phyloP scores from a whole-genome alignment of 2,329 filamentous ascomycete species.

The Neopestalotiopsis sp. region DNA sequence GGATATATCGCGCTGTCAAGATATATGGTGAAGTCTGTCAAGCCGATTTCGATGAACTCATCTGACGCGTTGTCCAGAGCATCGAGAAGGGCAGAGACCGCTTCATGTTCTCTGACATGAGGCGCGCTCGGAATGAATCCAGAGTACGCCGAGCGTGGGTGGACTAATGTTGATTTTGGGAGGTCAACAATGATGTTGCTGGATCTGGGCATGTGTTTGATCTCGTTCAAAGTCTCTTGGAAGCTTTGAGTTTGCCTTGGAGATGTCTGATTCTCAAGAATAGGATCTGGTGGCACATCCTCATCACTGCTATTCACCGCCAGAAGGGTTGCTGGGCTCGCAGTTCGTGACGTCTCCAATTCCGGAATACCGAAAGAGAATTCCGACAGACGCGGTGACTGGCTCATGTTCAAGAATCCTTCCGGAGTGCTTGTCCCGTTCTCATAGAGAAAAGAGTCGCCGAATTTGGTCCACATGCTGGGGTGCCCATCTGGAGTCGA shows the following conservation, averaged over 20 bases:
- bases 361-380: not conserved
- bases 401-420: not conserved
- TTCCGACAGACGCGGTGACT: not conserved
- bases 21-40: conserved; percentile 66
- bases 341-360: not conserved
- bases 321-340: not conserved
- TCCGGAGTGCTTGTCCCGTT: not conserved
- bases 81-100: conserved; percentile 36
- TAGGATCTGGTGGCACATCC: not conserved
- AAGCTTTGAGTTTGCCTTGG: not conserved
- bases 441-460: not conserved
- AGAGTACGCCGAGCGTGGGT: conserved; percentile 31
- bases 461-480: not conserved
- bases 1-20: conserved; percentile 40
- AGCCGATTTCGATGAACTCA: conserved; percentile 51
- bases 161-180: conserved; percentile 27
- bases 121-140: conserved; percentile 31
- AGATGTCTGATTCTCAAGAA: not conserved
- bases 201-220: not conserved
- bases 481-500: not conserved
- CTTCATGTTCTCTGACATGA: conserved; percentile 34
- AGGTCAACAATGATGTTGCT: conserved; percentile 24
- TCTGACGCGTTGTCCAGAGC: conserved; percentile 24
- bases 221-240: not conserved
- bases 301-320: not conserved